Conservation (phyloP, 1,284 basidiomycete species). For the Vanrija sp. region DNA sequence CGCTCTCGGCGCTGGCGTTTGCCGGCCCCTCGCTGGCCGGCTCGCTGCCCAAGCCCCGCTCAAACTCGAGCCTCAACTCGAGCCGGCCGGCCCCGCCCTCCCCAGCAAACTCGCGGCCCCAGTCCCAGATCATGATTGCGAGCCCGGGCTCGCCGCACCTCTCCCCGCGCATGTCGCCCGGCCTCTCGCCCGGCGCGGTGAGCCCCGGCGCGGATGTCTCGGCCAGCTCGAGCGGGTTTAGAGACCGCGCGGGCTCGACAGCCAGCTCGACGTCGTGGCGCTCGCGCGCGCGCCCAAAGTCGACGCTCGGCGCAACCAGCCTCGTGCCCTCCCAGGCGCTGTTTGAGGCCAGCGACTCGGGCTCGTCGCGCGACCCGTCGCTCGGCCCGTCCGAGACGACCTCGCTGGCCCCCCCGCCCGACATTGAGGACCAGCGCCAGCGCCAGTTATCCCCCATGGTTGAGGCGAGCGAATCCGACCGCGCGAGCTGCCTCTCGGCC, state of each 20-base stretch:
- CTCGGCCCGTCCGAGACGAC: no score
- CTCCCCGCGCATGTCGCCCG: conserved; percentile 1
- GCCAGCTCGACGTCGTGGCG: background rate
- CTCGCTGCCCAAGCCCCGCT: conserved; percentile 19
- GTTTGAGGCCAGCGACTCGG: no score
- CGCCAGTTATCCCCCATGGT: no score
- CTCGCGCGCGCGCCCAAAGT: conserved; percentile 5
- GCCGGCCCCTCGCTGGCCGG: background rate
- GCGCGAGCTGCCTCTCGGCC: no score
- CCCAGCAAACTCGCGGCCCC: conserved; percentile 33
- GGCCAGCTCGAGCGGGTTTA: background rate
- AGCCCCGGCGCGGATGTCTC: background rate
- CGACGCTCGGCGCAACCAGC: conserved; percentile 5
- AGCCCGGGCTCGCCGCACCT: background rate
- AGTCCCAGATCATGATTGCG: conserved; percentile 20
- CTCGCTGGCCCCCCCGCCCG: no score
- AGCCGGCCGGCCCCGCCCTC: conserved; percentile 40
- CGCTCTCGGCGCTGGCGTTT: background rate
- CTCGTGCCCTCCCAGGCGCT: background rate
- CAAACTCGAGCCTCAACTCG: conserved; percentile 23
- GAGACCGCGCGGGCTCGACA: conserved; percentile 6
- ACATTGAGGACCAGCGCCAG: no score
- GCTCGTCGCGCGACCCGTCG: no score
- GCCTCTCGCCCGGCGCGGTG: background rate
- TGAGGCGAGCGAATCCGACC: no score